phyloP scores from a whole-genome alignment of 176 grass and related monocot genomes.

The Poa pratensis region DNA sequence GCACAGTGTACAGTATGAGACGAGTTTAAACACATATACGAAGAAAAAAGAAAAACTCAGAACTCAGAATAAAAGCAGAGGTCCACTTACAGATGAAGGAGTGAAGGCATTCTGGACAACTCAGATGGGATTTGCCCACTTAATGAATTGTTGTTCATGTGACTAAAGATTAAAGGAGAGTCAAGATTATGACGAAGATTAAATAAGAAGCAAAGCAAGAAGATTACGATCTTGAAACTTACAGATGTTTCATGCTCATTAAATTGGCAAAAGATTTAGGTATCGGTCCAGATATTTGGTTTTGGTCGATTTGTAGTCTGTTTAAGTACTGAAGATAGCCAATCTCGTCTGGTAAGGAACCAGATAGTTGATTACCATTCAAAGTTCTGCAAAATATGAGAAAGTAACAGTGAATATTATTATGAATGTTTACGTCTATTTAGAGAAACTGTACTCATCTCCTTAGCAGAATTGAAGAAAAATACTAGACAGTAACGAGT shows the following conservation, averaged over 20 bases:
- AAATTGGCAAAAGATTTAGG: slow-evolving; percentile 89
- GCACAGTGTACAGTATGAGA: slow-evolving; percentile 44
- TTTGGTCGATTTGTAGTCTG: slow-evolving; percentile 87
- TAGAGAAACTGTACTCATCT: neutral
- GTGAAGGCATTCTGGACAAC: slow-evolving; percentile 58
- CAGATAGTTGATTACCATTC: slow-evolving; percentile 83
- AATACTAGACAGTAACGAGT: neutral
- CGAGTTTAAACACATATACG: slow-evolving; percentile 18
- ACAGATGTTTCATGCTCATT: slow-evolving; percentile 71
- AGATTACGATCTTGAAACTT: slow-evolving; percentile 45
- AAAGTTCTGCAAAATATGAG: slow-evolving; percentile 65
- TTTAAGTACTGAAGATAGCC: slow-evolving; percentile 70
- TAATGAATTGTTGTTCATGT: slow-evolving; percentile 99
- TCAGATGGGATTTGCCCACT: slow-evolving; percentile 90
- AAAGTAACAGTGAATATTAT: slow-evolving; percentile 26
- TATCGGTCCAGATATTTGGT: slow-evolving; percentile 82
- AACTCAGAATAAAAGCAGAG: slow-evolving; percentile 24
- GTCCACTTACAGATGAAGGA: slow-evolving; percentile 74
- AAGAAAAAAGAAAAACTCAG: slow-evolving; percentile 16
- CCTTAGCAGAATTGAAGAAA: slow-evolving; percentile 1
- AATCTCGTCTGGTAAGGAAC: slow-evolving; percentile 86
- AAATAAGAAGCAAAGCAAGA: slow-evolving; percentile 28
- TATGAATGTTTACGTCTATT: neutral
- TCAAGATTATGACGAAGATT: slow-evolving; percentile 37
- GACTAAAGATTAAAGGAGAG: slow-evolving; percentile 49